Evolutionary conservation across 2,329 filamentous ascomycete genomes (phyloP), one percentile per base, ranked within the genome.

Genomic region (Diaporthe velutina): DNA sequence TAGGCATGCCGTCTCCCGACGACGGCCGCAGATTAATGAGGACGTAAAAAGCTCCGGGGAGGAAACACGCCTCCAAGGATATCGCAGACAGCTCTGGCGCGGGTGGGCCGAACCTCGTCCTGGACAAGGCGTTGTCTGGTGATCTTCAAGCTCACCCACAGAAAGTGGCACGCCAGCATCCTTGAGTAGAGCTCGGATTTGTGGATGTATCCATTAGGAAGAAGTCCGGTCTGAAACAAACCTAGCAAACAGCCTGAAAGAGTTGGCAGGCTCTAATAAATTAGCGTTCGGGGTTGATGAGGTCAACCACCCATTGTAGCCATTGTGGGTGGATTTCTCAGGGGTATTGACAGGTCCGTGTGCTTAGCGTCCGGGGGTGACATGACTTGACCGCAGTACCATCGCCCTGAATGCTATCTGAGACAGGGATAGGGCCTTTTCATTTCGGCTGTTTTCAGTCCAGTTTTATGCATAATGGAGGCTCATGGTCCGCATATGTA

Each of bases 181-280:
- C 30, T 19, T 9, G 30, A 52, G 8, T 22, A 30, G 38, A 22
- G 45, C 13, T 67, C 64, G 64, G 64, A 22, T 68, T 68, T 54
- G 64, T 68, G 48, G 64, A 54, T 19, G 64, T 54, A 25, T 22
- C 64, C 64, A 68, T 28, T 38, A 40, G 45, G 33, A 22, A 72
- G 25, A 55, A 13, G 10, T 55, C 48, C 17, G 25, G 57, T 64
- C 57, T 55, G 57, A 72, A 72, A 72, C 70, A 25, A 25, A 40
- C 19, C 54, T 33, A 72, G 70, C 38, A 54, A 54, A 64, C 57
- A 72, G 57, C 45, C 70, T 72, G 57, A 55, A 64, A 42, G 35
- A n/a, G 57, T 35, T 55, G 57, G 58, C 57, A 64, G 33, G 57
- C 33, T 64, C 48, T 45, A 40, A 60, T 60, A 45, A n/a, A 54